Percentiles rank a stretch among this genome's conserved stretches.
These are phyloP conservation scores for Fibroporia radiculosa DNA, from an alignment of 768 basidiomycete genomes.

Conservation along the genomic window DNA sequence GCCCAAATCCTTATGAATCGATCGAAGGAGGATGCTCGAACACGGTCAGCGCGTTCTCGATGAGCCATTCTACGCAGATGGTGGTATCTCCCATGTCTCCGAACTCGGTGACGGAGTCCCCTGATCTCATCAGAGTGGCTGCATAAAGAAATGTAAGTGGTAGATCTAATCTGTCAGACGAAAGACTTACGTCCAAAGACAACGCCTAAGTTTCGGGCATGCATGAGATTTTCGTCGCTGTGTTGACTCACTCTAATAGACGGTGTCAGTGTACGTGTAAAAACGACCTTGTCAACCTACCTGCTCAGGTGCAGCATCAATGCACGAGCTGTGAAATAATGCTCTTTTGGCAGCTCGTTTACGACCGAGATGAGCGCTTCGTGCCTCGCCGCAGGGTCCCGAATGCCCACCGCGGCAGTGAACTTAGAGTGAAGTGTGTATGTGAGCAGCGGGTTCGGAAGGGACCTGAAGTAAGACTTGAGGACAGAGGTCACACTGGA, in stretches of 20 bases:
- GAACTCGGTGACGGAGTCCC: slow-evolving; percentile 82
- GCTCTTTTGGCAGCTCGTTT: slow-evolving; percentile 72
- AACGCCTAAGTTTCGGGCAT: slow-evolving; percentile 88
- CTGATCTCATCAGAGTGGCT: slow-evolving; percentile 94
- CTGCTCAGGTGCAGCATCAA: slow-evolving; percentile 86
- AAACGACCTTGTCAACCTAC: slow-evolving; percentile 35
- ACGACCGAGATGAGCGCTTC: slow-evolving; percentile 60
- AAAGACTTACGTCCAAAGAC: slow-evolving; percentile 87
- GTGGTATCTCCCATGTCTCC: slow-evolving; percentile 98
- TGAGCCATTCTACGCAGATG: slow-evolving; percentile 86
- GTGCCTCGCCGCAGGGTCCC: slow-evolving; percentile 54
- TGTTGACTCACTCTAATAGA: slow-evolving; percentile 47
- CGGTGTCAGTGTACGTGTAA: background rate
- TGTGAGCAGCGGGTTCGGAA: slow-evolving; percentile 87
- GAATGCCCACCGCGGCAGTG: slow-evolving; percentile 64
- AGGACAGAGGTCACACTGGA: slow-evolving; percentile 94
- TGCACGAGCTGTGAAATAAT: slow-evolving; percentile 75
- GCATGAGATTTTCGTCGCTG: slow-evolving; percentile 83
- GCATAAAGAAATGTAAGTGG: background rate
- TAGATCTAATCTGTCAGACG: background rate
- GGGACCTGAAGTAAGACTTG: slow-evolving; percentile 91
- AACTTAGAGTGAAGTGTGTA: slow-evolving; percentile 89
- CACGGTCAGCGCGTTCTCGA: slow-evolving; percentile 73
- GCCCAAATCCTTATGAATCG: background rate
- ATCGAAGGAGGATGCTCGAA: slow-evolving; percentile 22